phyloP scores from a whole-genome alignment of 768 basidiomycete species.

The Termitomyces sp. region DNA sequence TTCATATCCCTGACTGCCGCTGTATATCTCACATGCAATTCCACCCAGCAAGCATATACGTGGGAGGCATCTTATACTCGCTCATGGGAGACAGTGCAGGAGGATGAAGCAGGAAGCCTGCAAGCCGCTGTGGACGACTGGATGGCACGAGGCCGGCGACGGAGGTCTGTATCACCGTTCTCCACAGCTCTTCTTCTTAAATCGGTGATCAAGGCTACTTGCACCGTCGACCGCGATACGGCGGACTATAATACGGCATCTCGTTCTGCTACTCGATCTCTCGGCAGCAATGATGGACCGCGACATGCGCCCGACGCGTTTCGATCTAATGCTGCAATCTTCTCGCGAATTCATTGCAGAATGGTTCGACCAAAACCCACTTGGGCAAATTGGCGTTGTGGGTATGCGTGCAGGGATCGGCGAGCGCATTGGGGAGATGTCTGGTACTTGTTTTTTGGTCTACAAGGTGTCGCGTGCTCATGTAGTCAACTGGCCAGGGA shows the following conservation, averaged over 20 bases:
- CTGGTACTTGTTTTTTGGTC: constrained; percentile 47
- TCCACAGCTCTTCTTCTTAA: neutral
- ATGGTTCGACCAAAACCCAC: constrained; percentile 99
- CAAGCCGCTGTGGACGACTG: constrained; percentile 86
- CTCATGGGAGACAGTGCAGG: constrained; percentile 96
- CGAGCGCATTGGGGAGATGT: constrained; percentile 88
- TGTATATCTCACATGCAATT: constrained; percentile 1
- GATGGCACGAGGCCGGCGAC: constrained; percentile 78
- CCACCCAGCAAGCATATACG: constrained; percentile 69
- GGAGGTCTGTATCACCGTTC: constrained; percentile 47
- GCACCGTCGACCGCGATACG: constrained; percentile 85
- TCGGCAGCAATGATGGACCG: constrained; percentile 91
- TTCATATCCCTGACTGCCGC: neutral
- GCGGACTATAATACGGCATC: constrained; percentile 93
- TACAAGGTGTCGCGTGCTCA: neutral
- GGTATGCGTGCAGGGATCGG: constrained; percentile 90
- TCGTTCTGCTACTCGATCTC: constrained; percentile 88
- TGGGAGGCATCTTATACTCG: constrained; percentile 96
- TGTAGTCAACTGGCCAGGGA: constrained; percentile 46
- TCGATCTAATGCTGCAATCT: constrained; percentile 87
- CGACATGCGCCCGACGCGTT: constrained; percentile 92
- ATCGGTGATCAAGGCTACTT: constrained; percentile 45
- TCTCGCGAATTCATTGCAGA: constrained; percentile 88
- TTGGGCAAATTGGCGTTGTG: constrained; percentile 94
- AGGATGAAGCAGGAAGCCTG: constrained; percentile 90